Evolutionary conservation across 2,329 filamentous ascomycete species (phyloP).

Genomic region (Xylariaceae sp.): DNA sequence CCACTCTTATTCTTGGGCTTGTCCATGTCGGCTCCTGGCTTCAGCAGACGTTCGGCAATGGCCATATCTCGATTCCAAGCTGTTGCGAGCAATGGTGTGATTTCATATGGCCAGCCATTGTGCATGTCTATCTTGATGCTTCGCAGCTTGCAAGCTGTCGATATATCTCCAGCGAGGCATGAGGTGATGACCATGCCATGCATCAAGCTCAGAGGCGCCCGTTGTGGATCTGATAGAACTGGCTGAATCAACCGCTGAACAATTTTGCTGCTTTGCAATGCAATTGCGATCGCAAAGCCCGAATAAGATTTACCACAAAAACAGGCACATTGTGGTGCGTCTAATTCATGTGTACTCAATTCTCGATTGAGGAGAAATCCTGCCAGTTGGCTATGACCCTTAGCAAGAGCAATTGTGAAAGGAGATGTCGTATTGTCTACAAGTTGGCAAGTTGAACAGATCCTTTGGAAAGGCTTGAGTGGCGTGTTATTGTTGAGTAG

Average conservation of each 20-base stretch:
- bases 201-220: background rate
- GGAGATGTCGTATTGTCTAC: background rate
- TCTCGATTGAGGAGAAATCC: background rate
- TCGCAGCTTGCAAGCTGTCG: background rate
- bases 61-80: background rate
- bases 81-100: background rate
- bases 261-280: background rate
- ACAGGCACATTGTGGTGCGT: too few relatives aligned
- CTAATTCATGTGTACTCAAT: background rate
- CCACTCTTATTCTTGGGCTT: background rate
- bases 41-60: background rate
- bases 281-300: background rate
- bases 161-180: background rate
- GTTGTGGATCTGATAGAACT: background rate
- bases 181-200: background rate
- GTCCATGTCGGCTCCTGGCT: background rate
- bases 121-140: background rate
- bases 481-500: background rate
- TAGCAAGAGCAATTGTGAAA: background rate
- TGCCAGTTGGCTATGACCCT: background rate
- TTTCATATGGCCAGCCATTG: background rate
- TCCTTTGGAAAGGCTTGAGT: background rate
- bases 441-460: background rate
- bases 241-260: background rate
- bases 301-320: background rate